A percentile compares a stretch with the other conserved stretches of the same genome.
Conservation (phyloP, 2,329 filamentous ascomycete genomes). For the Colletotrichum higginsianum region DNA sequence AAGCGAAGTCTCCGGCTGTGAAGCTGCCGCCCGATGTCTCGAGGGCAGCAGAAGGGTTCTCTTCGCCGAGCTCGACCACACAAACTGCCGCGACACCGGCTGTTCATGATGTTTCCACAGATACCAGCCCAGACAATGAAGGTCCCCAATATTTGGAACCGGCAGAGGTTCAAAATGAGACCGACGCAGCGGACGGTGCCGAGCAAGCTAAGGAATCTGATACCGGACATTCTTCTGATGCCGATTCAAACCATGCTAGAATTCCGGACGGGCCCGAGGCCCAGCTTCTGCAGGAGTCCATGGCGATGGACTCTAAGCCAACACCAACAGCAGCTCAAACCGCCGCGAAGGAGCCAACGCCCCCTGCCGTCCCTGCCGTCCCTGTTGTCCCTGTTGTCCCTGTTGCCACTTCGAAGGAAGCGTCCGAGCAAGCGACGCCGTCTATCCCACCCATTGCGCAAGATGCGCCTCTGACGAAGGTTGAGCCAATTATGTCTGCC, state of each 20-base stretch:
- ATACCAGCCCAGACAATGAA: conserved; percentile 82
- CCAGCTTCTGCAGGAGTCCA: conserved; percentile 61
- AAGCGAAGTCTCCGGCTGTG: conserved; percentile 46
- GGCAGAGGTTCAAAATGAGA: conserved; percentile 53
- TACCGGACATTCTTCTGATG: conserved; percentile 23
- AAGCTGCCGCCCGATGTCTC: conserved; percentile 54
- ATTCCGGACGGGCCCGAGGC: conserved; percentile 56
- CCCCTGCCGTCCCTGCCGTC: conserved; percentile 14
- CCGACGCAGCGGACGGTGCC: conserved; percentile 53
- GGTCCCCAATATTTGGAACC: conserved; percentile 69
- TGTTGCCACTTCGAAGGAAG: background rate
- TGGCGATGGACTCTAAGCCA: conserved; percentile 41
- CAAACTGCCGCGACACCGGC: conserved; percentile 82
- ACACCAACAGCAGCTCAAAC: conserved; percentile 38
- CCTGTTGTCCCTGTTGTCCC: background rate
- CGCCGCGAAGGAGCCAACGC: conserved; percentile 28
- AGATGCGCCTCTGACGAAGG: background rate
- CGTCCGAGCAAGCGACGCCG: background rate
- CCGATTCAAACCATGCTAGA: conserved; percentile 39
- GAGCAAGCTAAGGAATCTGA: conserved; percentile 42
- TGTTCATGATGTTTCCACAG: conserved; percentile 77
- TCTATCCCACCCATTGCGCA: background rate
- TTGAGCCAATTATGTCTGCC: conserved; percentile 3
- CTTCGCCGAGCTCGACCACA: conserved; percentile 76
- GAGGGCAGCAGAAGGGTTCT: conserved; percentile 61